These are phyloP conservation scores for Madurella mycetomatis DNA, from an alignment of 2,329 filamentous ascomycete genomes.

Conservation along the genomic window DNA sequence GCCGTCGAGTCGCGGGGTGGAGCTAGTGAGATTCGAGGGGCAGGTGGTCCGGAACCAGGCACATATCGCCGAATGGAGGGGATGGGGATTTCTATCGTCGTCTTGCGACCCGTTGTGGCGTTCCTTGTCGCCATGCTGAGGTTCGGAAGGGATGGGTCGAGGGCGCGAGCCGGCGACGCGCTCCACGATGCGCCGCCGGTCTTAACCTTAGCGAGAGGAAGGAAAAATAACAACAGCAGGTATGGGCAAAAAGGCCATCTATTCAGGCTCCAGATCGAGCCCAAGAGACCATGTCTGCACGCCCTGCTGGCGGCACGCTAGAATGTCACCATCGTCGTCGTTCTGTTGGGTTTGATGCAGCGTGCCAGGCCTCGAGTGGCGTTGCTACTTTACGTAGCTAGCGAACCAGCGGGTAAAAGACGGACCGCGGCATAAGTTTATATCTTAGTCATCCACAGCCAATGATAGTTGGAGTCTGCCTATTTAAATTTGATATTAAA, in stretches of 20 bases:
- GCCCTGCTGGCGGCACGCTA: background rate
- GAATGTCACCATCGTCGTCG: background rate
- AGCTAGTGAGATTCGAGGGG: constrained; percentile 44
- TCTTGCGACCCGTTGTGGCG: constrained; percentile 5
- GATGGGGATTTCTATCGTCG: constrained; percentile 22
- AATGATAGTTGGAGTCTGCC: no score
- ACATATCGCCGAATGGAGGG: constrained; percentile 18
- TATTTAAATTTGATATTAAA: no score
- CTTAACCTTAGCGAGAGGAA: background rate
- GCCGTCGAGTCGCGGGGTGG: constrained; percentile 49
- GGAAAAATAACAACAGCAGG: background rate
- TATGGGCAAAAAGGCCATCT: background rate
- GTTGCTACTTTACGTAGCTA: no score
- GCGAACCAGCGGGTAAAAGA: no score
- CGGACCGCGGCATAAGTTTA: no score
- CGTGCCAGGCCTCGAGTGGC: no score
- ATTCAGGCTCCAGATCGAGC: background rate
- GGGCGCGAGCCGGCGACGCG: constrained; percentile 4
- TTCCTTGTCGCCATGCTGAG: constrained; percentile 10
- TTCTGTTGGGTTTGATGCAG: background rate
- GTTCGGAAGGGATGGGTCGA: background rate
- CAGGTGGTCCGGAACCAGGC: constrained; percentile 42
- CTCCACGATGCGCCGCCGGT: constrained; percentile 2
- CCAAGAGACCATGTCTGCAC: background rate
- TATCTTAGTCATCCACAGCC: background rate